Evolutionary conservation across 345 rosid genomes (phyloP).

Genomic region (Psidium friedrichsthalianum): DNA sequence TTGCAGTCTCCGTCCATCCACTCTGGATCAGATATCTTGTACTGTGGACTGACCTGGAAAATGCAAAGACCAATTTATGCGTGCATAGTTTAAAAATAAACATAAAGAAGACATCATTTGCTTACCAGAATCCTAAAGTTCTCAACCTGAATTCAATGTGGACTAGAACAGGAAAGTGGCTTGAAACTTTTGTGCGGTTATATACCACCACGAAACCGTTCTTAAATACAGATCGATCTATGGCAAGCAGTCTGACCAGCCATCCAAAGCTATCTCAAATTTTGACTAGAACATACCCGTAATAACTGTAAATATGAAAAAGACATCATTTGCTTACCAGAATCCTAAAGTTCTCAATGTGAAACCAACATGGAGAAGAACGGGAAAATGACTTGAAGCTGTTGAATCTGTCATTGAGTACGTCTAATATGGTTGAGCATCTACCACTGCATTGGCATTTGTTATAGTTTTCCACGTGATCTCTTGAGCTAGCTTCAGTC

Average conservation of each 20-base stretch:
- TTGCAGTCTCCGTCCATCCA: background rate
- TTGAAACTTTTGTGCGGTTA: background rate
- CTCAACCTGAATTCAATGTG: background rate
- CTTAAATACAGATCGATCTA: background rate
- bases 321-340: background rate
- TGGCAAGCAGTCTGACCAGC: background rate
- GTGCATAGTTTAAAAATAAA: background rate
- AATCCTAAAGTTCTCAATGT: background rate
- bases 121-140: background rate
- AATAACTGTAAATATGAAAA: background rate
- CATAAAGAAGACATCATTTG: background rate
- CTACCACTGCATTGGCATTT: background rate
- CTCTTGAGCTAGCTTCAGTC: background rate
- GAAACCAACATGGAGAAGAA: background rate
- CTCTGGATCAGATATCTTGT: background rate
- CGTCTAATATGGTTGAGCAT: background rate
- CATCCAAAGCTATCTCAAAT: background rate
- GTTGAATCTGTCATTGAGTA: background rate
- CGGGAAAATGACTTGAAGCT: background rate
- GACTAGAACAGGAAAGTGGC: background rate
- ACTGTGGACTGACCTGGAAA: background rate
- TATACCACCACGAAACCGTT: background rate
- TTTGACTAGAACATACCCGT: background rate
- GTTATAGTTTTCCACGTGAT: background rate
- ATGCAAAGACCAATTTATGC: background rate